A percentile compares a stretch with the other conserved stretches of the same genome.
phyloP scores from a whole-genome alignment of 768 basidiomycete genomes.

The Daedaleopsis sinensis region DNA sequence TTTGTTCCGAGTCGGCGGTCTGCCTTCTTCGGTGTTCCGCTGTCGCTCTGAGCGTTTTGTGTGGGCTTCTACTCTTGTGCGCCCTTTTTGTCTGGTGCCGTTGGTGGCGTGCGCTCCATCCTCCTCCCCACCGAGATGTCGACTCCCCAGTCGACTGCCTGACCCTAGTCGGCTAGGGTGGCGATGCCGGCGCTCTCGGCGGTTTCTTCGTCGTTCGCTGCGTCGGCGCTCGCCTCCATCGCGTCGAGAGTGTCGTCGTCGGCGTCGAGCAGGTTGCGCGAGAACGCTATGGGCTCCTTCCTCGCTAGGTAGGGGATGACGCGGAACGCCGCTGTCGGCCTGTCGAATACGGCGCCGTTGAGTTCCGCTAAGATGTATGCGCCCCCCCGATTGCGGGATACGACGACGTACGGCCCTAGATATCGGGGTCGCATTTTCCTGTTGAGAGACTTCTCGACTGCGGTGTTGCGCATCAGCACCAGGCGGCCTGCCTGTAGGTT shows the following conservation, averaged over 20 bases:
- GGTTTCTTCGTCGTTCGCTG: neutral
- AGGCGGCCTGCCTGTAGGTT: conserved; percentile 29
- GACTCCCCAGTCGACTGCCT: neutral
- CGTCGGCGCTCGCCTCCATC: neutral
- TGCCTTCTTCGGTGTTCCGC: too few relatives aligned
- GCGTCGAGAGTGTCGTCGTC: neutral
- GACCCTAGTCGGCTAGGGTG: neutral
- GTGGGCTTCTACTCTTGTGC: neutral
- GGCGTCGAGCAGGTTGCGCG: neutral
- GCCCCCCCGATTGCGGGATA: conserved; percentile 17
- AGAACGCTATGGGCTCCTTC: neutral
- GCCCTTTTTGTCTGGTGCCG: neutral
- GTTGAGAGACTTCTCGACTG: conserved; percentile 24
- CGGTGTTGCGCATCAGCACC: conserved; percentile 29
- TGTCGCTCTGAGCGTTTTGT: neutral
- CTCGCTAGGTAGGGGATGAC: conserved; percentile 25
- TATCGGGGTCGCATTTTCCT: conserved; percentile 27
- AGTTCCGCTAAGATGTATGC: conserved; percentile 23
- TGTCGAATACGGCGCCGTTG: conserved; percentile 21
- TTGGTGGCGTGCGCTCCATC: neutral
- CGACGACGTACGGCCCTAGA: conserved; percentile 26
- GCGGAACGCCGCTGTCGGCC: conserved; percentile 19
- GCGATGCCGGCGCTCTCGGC: neutral
- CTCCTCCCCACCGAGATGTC: neutral
- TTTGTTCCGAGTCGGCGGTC: too few relatives aligned